Evolutionary conservation across 2,329 filamentous ascomycete genomes (phyloP).

Genomic region (Aureobasidium namibiae): DNA sequence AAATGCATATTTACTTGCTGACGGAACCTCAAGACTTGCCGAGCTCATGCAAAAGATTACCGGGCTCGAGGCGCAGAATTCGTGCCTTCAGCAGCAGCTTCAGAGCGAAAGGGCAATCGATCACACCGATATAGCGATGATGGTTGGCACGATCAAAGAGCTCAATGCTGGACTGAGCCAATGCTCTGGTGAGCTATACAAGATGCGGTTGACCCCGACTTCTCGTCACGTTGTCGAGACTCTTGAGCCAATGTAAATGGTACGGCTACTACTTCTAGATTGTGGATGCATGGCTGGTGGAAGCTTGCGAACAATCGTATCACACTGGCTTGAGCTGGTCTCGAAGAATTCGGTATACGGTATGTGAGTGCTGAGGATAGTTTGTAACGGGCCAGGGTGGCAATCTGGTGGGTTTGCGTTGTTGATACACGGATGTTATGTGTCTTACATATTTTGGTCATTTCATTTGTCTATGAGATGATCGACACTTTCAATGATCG

Average conservation of each 20-base stretch:
- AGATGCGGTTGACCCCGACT: not conserved
- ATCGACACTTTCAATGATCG: too few relatives aligned
- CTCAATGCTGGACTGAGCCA: not conserved
- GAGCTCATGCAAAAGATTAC: not conserved
- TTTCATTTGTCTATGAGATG: too few relatives aligned
- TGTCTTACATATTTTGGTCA: too few relatives aligned
- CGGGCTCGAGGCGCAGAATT: not conserved
- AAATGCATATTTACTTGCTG: too few relatives aligned
- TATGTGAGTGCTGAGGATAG: too few relatives aligned
- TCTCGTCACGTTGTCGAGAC: not conserved
- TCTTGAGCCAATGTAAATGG: not conserved
- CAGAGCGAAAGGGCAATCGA: not conserved
- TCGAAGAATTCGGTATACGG: not conserved
- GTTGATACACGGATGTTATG: too few relatives aligned
- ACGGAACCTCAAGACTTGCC: too few relatives aligned
- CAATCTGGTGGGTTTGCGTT: too few relatives aligned
- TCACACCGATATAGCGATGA: not conserved
- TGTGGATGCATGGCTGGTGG: not conserved
- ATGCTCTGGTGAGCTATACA: not conserved
- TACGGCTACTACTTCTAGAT: not conserved
- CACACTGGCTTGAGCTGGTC: not conserved
- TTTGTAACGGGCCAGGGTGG: too few relatives aligned
- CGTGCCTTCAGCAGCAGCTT: not conserved
- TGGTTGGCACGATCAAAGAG: not conserved
- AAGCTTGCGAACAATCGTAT: not conserved